phyloP scores from a whole-genome alignment of 2,329 filamentous ascomycete genomes.

The Salinomyces thailandicus region DNA sequence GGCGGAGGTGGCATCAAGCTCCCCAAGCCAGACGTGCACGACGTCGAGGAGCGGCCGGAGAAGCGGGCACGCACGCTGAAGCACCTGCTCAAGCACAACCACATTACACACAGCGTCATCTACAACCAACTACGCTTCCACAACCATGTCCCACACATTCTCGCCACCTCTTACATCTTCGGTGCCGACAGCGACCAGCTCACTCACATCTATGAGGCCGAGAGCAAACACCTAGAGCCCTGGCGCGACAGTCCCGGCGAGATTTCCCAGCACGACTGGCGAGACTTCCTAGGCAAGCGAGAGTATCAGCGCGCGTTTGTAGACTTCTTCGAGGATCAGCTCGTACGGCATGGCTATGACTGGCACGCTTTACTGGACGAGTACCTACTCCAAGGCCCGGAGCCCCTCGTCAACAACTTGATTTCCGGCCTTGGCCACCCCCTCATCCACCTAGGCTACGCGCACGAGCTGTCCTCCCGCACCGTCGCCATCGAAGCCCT shows the following conservation, averaged over 20 bases:
- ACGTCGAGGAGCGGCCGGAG: slow-evolving; percentile 69
- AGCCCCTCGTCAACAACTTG: slow-evolving; percentile 71
- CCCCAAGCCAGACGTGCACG: slow-evolving; percentile 60
- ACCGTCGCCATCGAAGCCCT: slow-evolving; percentile 86
- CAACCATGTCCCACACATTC: slow-evolving; percentile 74
- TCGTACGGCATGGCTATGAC: slow-evolving; percentile 67
- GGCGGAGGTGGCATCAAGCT: slow-evolving; percentile 36
- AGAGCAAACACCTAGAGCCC: slow-evolving; percentile 59
- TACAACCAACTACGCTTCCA: slow-evolving; percentile 65
- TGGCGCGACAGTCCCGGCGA: slow-evolving; percentile 82
- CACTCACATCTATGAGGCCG: slow-evolving; percentile 68
- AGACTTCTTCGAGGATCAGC: slow-evolving; percentile 89
- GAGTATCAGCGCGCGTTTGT: slow-evolving; percentile 74
- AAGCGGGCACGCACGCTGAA: slow-evolving; percentile 75
- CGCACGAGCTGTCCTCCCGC: slow-evolving; percentile 74
- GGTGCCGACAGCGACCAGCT: slow-evolving; percentile 65
- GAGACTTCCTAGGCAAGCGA: slow-evolving; percentile 67
- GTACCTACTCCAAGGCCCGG: slow-evolving; percentile 62
- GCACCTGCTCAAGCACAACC: slow-evolving; percentile 83
- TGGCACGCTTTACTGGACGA: slow-evolving; percentile 70
- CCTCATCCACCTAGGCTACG: slow-evolving; percentile 91
- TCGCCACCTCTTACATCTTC: slow-evolving; percentile 76
- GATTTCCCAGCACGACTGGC: slow-evolving; percentile 74
- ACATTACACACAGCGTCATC: slow-evolving; percentile 77
- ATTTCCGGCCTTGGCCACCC: slow-evolving; percentile 76